phyloP scores from a whole-genome alignment of 1,284 basidiomycete genomes.

The Fomitiporia mediterranea region DNA sequence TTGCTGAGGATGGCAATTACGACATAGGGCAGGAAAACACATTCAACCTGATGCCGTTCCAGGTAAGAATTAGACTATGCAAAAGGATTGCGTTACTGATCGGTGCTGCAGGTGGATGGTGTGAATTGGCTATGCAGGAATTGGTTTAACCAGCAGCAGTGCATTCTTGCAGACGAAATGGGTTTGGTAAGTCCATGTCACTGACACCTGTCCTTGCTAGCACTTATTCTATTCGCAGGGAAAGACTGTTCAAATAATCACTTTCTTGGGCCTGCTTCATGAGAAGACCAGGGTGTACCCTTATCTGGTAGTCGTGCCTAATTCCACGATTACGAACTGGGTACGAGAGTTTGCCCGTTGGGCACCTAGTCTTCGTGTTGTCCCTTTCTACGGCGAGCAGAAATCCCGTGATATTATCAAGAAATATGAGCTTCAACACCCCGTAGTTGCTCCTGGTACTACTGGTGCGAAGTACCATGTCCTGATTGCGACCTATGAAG shows the following conservation, averaged over 20 bases:
- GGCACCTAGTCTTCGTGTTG: slow-evolving; percentile 78
- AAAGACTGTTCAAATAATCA: slow-evolving; percentile 90
- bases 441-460: slow-evolving; percentile 32
- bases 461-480: slow-evolving; percentile 75
- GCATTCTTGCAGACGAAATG: slow-evolving; percentile 99
- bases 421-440: slow-evolving; percentile 77
- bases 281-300: slow-evolving; percentile 63
- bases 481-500: slow-evolving; percentile 87
- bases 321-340: slow-evolving; percentile 90
- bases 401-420: slow-evolving; percentile 79
- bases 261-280: slow-evolving; percentile 79
- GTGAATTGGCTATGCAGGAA: slow-evolving; percentile 91
- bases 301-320: slow-evolving; percentile 88
- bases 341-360: slow-evolving; percentile 87
- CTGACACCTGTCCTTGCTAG: background rate
- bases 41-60: slow-evolving; percentile 80
- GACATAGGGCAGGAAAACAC: slow-evolving; percentile 57
- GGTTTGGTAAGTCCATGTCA: slow-evolving; percentile 56
- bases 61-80: slow-evolving; percentile 41
- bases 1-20: slow-evolving; percentile 40
- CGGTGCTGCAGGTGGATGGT: slow-evolving; percentile 65
- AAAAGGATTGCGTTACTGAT: background rate
- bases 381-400: slow-evolving; percentile 79
- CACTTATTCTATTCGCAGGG: slow-evolving; percentile 44
- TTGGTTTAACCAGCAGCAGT: slow-evolving; percentile 84